A percentile compares a stretch with the other conserved stretches of the same genome.
Conservation (phyloP, 768 basidiomycete genomes). For the Boletales sp. region DNA sequence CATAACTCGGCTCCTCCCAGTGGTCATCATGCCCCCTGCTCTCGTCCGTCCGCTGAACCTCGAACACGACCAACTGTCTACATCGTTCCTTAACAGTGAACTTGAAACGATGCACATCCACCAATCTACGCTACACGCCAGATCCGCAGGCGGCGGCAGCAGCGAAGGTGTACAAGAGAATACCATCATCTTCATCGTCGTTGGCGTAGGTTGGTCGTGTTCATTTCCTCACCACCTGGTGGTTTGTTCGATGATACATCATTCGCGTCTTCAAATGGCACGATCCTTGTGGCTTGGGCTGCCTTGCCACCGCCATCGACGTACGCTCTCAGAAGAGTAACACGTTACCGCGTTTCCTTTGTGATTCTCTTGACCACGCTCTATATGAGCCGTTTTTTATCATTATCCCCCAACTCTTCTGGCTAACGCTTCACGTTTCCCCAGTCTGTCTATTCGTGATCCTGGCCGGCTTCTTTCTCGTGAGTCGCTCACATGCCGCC, state of each 20-base stretch:
- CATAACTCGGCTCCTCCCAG: not conserved
- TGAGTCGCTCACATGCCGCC: conserved; percentile 13
- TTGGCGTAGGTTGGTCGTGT: conserved; percentile 24
- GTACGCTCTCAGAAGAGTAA: not conserved
- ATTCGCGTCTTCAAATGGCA: not conserved
- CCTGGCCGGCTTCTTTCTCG: conserved; percentile 26
- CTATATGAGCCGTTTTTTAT: not conserved
- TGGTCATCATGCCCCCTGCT: conserved; percentile 9
- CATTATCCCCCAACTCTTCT: not conserved
- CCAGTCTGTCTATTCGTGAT: conserved; percentile 23
- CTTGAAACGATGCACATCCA: not conserved
- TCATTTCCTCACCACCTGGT: not conserved
- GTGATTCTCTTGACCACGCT: not conserved
- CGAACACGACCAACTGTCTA: not conserved
- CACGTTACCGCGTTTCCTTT: not conserved
- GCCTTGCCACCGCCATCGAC: not conserved
- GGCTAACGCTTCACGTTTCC: conserved; percentile 8
- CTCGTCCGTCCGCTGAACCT: conserved; percentile 1
- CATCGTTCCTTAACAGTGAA: not conserved
- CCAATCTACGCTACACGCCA: conserved; percentile 7
- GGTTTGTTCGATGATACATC: conserved; percentile 1
- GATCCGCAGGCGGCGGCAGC: conserved; percentile 4
- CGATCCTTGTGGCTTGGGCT: not conserved
- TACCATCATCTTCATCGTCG: conserved; percentile 22
- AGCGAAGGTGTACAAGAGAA: conserved; percentile 5